A percentile compares a stretch with the other conserved stretches of the same genome.
These are phyloP conservation scores for Starmerella lactis-condensi DNA, from an alignment of 805 yeast genomes.

Conservation along the genomic window DNA sequence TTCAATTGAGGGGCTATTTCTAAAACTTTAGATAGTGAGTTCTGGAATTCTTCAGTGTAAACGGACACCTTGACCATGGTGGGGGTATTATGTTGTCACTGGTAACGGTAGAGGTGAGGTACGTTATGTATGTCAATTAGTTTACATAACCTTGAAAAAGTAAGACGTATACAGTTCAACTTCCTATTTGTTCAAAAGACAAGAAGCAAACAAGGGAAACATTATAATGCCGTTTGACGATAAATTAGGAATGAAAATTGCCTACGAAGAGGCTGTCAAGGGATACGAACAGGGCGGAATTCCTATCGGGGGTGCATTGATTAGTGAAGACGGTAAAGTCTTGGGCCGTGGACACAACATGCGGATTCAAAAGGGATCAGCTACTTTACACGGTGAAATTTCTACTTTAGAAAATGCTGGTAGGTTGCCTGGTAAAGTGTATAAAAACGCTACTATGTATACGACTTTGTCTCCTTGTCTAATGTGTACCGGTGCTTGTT, in stretches of 20 bases:
- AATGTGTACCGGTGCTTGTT: conserved; percentile 89
- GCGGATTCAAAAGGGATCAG: conserved; percentile 68
- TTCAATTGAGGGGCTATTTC: conserved; percentile 14
- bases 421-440: conserved; percentile 57
- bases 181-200: not conserved
- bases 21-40: conserved; percentile 11
- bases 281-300: conserved; percentile 71
- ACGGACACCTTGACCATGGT: too few species aligned
- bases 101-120: too few species aligned
- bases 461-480: conserved; percentile 85
- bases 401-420: conserved; percentile 82
- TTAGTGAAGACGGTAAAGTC: conserved; percentile 57
- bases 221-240: conserved; percentile 14
- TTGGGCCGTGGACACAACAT: conserved; percentile 80
- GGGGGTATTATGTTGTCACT: too few species aligned
- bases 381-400: conserved; percentile 85
- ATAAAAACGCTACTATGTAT: conserved; percentile 75
- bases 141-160: too few species aligned
- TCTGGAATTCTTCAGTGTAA: conserved; percentile 9
- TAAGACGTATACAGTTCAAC: too few species aligned
- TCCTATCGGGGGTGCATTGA: conserved; percentile 67
- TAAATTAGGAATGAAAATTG: conserved; percentile 17
- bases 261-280: conserved; percentile 21
- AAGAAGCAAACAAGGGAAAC: not conserved
- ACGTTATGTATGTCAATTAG: too few species aligned